Percentiles rank a stretch among this genome's conserved stretches.
phyloP scores from a whole-genome alignment of 208 protist genomes.

The Polymyxa betae region DNA sequence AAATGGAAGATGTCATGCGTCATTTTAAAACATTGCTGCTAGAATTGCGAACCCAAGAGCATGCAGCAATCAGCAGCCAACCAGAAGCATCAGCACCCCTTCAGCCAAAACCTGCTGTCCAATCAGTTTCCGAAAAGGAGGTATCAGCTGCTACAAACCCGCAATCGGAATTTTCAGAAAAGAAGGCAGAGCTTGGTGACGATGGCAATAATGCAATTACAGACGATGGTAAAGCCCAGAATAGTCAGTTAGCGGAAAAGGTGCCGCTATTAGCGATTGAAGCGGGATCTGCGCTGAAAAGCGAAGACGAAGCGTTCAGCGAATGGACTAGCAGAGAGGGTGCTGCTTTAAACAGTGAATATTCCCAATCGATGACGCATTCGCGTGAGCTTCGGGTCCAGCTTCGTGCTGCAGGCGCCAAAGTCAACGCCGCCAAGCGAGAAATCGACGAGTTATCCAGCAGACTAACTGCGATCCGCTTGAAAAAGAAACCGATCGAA shows the following conservation, averaged over 20 bases:
- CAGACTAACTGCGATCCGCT: conserved; percentile 54
- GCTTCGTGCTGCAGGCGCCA: conserved; percentile 19
- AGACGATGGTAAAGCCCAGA: too few relatives aligned
- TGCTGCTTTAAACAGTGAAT: conserved; percentile 12
- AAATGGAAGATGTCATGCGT: conserved; percentile 48
- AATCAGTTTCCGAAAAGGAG: too few relatives aligned
- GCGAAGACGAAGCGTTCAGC: conserved; percentile 32
- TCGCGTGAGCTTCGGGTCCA: conserved; percentile 48
- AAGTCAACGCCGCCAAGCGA: conserved; percentile 67
- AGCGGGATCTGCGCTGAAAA: neutral
- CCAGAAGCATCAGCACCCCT: too few relatives aligned
- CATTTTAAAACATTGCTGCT: conserved; percentile 58
- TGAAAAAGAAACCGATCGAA: neutral
- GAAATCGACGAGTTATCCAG: conserved; percentile 63
- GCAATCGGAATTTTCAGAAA: too few relatives aligned
- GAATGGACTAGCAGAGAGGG: conserved; percentile 33
- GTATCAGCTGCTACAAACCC: too few relatives aligned
- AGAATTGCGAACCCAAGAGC: too few relatives aligned
- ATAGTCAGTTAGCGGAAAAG: too few relatives aligned
- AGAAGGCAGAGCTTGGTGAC: too few relatives aligned
- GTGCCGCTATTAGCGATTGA: too few relatives aligned
- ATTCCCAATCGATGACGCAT: conserved; percentile 62
- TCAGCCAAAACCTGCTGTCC: too few relatives aligned
- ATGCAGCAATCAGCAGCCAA: too few relatives aligned
- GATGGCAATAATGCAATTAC: too few relatives aligned